Conservation (phyloP, 73 alveolate species). For the Loxodes magnus region DNA sequence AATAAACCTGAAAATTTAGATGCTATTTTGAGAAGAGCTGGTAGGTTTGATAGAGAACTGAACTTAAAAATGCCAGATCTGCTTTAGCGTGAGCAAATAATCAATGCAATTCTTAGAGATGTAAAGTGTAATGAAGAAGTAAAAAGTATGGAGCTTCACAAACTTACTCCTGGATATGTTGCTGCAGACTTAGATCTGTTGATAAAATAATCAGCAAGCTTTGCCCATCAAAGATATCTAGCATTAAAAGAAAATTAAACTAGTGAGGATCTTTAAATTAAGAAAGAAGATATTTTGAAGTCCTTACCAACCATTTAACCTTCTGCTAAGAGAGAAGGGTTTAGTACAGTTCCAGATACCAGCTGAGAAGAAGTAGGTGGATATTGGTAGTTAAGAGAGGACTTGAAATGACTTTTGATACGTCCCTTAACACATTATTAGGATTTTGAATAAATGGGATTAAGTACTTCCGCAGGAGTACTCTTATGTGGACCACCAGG, state of each 20-base stretch:
- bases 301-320: constrained; percentile 93
- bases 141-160: constrained; percentile 70
- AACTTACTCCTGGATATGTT: constrained; percentile 98
- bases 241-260: constrained; percentile 2
- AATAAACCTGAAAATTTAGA: constrained; percentile 96
- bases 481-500: constrained; percentile 98
- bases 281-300: constrained; percentile 66
- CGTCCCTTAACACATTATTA: constrained; percentile 83
- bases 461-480: constrained; percentile 92
- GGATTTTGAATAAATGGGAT: constrained; percentile 71
- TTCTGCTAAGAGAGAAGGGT: constrained; percentile 98
- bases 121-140: constrained; percentile 49
- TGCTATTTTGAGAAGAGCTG: constrained; percentile 95
- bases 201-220: constrained; percentile 14
- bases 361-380: constrained; percentile 99
- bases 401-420: constrained; percentile 70
- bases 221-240: constrained; percentile 7
- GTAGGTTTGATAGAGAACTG: constrained; percentile 99
- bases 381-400: constrained; percentile 61
- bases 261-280: constrained; percentile 28
- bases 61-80: constrained; percentile 95
- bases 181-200: constrained; percentile 87
- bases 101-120: constrained; percentile 53
- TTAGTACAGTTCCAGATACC: constrained; percentile 96
- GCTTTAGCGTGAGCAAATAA: constrained; percentile 68